Percentiles rank a stretch among this genome's conserved stretches.
Evolutionary conservation across 768 basidiomycete species (phyloP).

Genomic region (Amanita pallidorosea): DNA sequence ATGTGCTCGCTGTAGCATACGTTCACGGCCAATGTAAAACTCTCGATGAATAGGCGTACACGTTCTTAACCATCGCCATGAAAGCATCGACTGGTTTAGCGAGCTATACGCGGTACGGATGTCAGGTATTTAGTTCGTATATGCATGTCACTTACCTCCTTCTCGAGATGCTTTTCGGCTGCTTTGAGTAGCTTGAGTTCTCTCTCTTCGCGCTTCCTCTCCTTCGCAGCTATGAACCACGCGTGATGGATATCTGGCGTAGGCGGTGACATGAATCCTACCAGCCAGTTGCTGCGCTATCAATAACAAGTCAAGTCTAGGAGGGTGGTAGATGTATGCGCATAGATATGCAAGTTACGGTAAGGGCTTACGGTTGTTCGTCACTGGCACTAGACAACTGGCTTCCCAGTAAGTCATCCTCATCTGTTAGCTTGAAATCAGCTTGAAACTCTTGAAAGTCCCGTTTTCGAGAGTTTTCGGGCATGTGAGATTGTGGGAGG

Average conservation of each 20-base stretch:
- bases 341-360: neutral
- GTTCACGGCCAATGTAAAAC: neutral
- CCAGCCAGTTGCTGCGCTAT: neutral
- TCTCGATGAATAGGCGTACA: slow-evolving; percentile 3
- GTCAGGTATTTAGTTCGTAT: neutral
- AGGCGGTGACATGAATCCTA: neutral
- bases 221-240: slow-evolving; percentile 6
- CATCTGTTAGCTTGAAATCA: neutral
- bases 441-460: slow-evolving; percentile 2
- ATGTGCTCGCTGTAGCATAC: slow-evolving; percentile 10
- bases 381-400: neutral
- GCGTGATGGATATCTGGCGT: neutral
- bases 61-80: slow-evolving; percentile 4
- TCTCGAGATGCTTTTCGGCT: slow-evolving; percentile 12
- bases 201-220: slow-evolving; percentile 13
- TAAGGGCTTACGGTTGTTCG: neutral
- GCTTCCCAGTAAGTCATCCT: neutral
- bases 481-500: too few relatives aligned
- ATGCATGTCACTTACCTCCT: slow-evolving; percentile 8
- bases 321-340: neutral
- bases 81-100: slow-evolving; percentile 9
- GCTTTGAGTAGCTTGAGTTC: slow-evolving; percentile 11
- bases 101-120: slow-evolving; percentile 1
- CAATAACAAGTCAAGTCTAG: neutral
- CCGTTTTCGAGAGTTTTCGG: neutral